Base-by-base conservation (phyloP, 176 grass and related monocot genomes). In the Calamus simplicifolius region DNA sequence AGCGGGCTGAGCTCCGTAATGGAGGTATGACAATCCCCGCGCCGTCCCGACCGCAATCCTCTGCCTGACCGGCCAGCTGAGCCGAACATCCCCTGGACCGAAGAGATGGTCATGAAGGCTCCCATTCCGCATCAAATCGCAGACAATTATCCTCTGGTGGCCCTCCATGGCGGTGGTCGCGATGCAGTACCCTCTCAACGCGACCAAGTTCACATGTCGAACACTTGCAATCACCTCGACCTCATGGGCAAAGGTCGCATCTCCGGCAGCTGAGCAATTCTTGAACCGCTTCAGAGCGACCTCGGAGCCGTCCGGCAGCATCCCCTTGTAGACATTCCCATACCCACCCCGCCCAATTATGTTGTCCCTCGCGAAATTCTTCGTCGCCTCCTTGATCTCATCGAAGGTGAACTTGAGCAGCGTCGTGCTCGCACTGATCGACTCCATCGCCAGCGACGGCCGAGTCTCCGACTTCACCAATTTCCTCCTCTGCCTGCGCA, bases 191-290 rank as follows among this genome's bases (percentile, higher is more conserved):
- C 93, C 93, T 4, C 84, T 62, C 17, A 97, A 66, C 0, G 93
- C 51, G 0, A 97, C 72, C 4, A 97, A 78, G 56, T 97, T 97
- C 77, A 97, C 73, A 1, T 97, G 93, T 38, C 93, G 81, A 27
- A 97, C 93, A 6, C 87, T 88, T 25, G 93, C 93, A 25, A 97
- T 89, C 12, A 97, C 93, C 75, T 97, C 93, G 50, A 97, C 93
- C 81, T 97, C 93, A 4, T 97, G 87, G 1, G 88, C 93, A 8
- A 97, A 97, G 4, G 52, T 83, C 0, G 70, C 59, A 15, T 91
- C 93, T 28, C 93, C 87, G 0, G 84, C 78, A 0, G 73, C 81
- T 0, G 93, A 97, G 69, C 87, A 97, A 29, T 97, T 97, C 73
- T 91, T 97, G 84, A 97, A 97, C 5, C 87, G 75, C 59, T 97